A percentile compares a stretch with the other conserved stretches of the same genome.
These are phyloP conservation scores for Aschersonia sp. DNA, from an alignment of 2,329 filamentous ascomycete species.

Conservation along the genomic window DNA sequence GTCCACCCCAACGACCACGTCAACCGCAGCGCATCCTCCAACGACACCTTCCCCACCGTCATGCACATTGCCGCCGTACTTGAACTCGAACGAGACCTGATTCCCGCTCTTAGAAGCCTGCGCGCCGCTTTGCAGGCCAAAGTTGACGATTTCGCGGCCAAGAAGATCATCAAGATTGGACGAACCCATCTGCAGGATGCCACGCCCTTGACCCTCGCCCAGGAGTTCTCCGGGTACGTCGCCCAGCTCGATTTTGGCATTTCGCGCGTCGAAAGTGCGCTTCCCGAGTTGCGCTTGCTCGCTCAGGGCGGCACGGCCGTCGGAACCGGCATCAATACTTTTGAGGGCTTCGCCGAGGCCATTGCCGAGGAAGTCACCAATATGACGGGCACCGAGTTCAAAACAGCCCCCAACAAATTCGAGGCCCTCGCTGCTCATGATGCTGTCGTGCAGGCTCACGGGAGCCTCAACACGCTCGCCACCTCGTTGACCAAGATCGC, in stretches of 20 bases:
- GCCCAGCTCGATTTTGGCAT: constrained; percentile 87
- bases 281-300: constrained; percentile 74
- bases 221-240: constrained; percentile 97
- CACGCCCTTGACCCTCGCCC: constrained; percentile 84
- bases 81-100: constrained; percentile 73
- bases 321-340: constrained; percentile 95
- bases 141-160: constrained; percentile 69
- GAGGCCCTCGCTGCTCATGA: constrained; percentile 94
- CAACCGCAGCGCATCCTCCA: constrained; percentile 97
- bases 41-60: constrained; percentile 98
- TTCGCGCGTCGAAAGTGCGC: constrained; percentile 65
- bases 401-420: constrained; percentile 98
- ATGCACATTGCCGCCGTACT: constrained; percentile 98
- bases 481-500: constrained; percentile 93
- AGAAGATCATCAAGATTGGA: constrained; percentile 96
- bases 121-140: constrained; percentile 77
- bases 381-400: constrained; percentile 86
- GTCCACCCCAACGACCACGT: constrained; percentile 99
- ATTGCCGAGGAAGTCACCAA: constrained; percentile 83
- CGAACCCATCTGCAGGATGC: constrained; percentile 96
- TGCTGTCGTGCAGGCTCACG: constrained; percentile 85
- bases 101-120: constrained; percentile 71
- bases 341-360: constrained; percentile 85
- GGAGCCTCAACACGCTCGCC: constrained; percentile 85
- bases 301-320: constrained; percentile 95